Base-by-base conservation (phyloP, 2,329 filamentous ascomycete species). In the Pseudonectria foliicola region DNA sequence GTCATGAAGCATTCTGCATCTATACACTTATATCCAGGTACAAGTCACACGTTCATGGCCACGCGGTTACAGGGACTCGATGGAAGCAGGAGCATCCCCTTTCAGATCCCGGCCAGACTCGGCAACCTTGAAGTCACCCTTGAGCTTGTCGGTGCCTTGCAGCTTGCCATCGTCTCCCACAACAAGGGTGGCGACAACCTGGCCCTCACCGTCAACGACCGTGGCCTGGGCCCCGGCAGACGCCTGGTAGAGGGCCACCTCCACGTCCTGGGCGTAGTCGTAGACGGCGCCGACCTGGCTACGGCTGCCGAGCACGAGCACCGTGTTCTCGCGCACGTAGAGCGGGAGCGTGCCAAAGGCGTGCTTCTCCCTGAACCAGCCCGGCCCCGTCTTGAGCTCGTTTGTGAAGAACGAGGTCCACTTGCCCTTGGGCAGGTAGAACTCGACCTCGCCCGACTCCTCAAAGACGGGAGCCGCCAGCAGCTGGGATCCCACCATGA, bases 401-500 rank as follows among this genome's bases (percentile, higher is more conserved):
- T 70, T 57, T 41, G 65, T 70, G 50, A 75, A 63, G 53, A 62
- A 63, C 11, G 60, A 61, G 18, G 69, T 68, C 71, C 71, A 67
- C 49, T 52, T 55, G 34, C 71, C 61, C 48, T 53, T 46, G 43
- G 73, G 61, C 12, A 82, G 62, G 54, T 86, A 86, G 54, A 83
- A 82, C 37, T 80, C 73, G 1, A 80, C 79, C 25, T 70, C 69
- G 1, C 77, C 78, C 2, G 68, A 66, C 52, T 82, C 74, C 10
- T 72, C 68, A 41, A 81, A 82, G 2, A 83, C 64, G 2, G 80
- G 80, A 2, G 77, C 77, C 5, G 77, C 75, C 7, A 86, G 60
- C 24, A 86, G 56, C 33, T 68, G 70, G 12, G 70, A 68, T 3
- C 82, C 82, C n/a, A 86, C 64, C 75, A 86, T 82, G 58, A 84